phyloP scores from a whole-genome alignment of 331 rosid genomes.

The Malus hybrid region DNA sequence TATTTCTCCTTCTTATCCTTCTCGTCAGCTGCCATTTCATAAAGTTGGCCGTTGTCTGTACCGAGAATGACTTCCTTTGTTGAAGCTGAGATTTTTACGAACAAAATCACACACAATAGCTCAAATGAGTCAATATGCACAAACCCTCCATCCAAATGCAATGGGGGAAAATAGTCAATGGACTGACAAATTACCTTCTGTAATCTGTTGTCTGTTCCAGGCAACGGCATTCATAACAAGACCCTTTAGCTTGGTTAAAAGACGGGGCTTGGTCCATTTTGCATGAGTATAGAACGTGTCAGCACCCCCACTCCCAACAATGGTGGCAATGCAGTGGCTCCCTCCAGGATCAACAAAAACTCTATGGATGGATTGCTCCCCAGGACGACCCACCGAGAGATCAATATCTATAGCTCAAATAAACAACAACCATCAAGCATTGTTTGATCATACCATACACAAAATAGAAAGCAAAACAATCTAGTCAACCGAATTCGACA shows the following conservation, averaged over 20 bases:
- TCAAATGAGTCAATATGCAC: conserved; percentile 4
- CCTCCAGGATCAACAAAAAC: conserved; percentile 97
- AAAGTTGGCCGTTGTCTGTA: conserved; percentile 77
- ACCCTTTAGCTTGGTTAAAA: conserved; percentile 73
- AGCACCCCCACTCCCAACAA: conserved; percentile 71
- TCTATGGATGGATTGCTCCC: conserved; percentile 87
- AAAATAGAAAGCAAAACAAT: background rate
- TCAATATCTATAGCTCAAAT: conserved; percentile 58
- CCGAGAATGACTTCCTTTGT: conserved; percentile 90
- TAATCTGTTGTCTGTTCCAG: conserved; percentile 83
- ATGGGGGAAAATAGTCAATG: background rate
- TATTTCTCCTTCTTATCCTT: conserved; percentile 95
- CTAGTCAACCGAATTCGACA: background rate
- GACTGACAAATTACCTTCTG: conserved; percentile 56
- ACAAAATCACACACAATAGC: conserved; percentile 10
- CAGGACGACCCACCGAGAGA: conserved; percentile 80
- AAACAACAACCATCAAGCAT: conserved; percentile 8
- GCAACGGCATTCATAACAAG: conserved; percentile 88
- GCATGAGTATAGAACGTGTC: conserved; percentile 92
- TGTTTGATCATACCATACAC: background rate
- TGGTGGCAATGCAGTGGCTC: conserved; percentile 83
- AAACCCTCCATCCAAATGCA: conserved; percentile 4
- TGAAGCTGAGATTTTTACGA: conserved; percentile 41
- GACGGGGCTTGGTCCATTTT: conserved; percentile 85
- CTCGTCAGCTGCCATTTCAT: conserved; percentile 83